Conservation (phyloP, 257 asterid species). For the Plantago ovata region DNA sequence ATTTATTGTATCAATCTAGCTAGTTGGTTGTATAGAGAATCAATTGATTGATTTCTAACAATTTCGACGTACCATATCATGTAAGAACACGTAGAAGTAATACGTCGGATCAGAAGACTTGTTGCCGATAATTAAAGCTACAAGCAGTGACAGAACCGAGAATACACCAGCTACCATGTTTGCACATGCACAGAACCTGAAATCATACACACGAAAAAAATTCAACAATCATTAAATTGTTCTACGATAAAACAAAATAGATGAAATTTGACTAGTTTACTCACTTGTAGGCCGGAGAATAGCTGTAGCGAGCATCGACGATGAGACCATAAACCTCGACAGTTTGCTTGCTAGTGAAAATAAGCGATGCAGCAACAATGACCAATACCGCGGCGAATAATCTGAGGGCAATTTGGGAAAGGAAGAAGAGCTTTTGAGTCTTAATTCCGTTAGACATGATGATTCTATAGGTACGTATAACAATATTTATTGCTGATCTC, state of each 20-base stretch:
- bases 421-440: not conserved
- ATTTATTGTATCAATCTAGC: not conserved
- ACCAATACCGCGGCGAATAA: not conserved
- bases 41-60: not conserved
- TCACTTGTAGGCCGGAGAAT: slow-evolving; percentile 36
- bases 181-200: slow-evolving; percentile 55
- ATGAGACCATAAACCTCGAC: slow-evolving; percentile 26
- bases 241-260: not conserved
- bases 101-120: slow-evolving; percentile 20
- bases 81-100: slow-evolving; percentile 51
- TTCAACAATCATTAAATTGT: not conserved
- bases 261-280: not conserved
- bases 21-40: not conserved
- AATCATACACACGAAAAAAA: not conserved
- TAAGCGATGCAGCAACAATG: not conserved
- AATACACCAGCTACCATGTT: slow-evolving; percentile 36
- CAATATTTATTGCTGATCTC: too few relatives aligned
- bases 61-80: slow-evolving; percentile 52
- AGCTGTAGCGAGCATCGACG: slow-evolving; percentile 31
- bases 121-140: slow-evolving; percentile 21
- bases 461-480: too few relatives aligned
- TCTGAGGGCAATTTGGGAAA: not conserved
- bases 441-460: not conserved
- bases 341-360: slow-evolving; percentile 27
- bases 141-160: slow-evolving; percentile 31